Evolutionary conservation across 2,329 filamentous ascomycete genomes (phyloP), one percentile per base, ranked within the genome.

Genomic region (Ophiostoma ips): DNA sequence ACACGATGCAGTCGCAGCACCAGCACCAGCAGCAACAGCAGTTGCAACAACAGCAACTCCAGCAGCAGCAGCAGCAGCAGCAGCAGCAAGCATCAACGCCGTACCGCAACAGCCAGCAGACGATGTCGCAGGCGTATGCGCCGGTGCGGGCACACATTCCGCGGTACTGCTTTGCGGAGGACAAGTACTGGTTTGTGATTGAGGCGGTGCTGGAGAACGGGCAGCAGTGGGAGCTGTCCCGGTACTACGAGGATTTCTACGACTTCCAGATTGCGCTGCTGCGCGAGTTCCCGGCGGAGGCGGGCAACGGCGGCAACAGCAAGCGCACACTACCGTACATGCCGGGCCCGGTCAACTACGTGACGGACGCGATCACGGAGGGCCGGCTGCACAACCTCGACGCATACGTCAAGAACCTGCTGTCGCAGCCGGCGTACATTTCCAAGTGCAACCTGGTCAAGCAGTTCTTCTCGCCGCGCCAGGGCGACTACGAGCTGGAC

Each of bases 121-220:
- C 63, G 5, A 68, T 73, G 11, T 71, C 75, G 3, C 72, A 80
- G 52, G 68, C 87, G 8, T 79, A 81, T 56, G 84, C 88, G 2
- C 90, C 92, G 0, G 70, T 94, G 46, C 79, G 80, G 51, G 92
- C 90, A 12, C 83, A 80, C 48, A 94, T 96, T 58, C 89, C 90
- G 15, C 77, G 87, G 54, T 96, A 95, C 68, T 94, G 87, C 64
- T 96, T 94, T 61, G 87, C 88, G 53, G 90, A 96, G 62, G 89
- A 95, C 58, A 95, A 95, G 64, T 96, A 96, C 66, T 96, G 92
- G 87, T 98, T 96, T 61, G 86, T 95, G 50, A 90, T 98, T 52
- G 89, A 95, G 64, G 87, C 86, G 21, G 76, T 83, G 59, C 78
- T 96, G 65, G 87, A 95, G 61, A 89, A 96, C 62, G 89, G 88